These are phyloP conservation scores for Euphrasia confusa DNA, from an alignment of 257 asterid species.

Conservation along the genomic window DNA sequence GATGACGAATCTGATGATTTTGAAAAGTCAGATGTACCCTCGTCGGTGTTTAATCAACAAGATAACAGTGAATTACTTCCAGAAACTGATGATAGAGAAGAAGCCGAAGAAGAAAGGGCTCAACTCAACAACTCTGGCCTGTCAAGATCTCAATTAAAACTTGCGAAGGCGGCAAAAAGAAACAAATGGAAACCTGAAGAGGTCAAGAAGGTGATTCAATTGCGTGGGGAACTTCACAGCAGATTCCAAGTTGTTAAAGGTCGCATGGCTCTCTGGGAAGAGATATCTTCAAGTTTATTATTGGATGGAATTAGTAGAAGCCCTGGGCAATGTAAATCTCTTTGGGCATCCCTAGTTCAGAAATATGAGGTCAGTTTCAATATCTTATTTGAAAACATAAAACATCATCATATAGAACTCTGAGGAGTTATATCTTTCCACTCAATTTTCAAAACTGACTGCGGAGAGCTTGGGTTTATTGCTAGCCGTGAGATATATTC, in stretches of 20 bases:
- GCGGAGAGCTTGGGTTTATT: too few relatives aligned
- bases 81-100: constrained; percentile 31
- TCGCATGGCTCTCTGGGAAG: constrained; percentile 97
- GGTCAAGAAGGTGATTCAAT: constrained; percentile 58
- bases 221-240: constrained; percentile 81
- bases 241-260: constrained; percentile 89
- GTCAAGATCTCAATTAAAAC: constrained; percentile 39
- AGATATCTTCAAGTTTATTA: constrained; percentile 67
- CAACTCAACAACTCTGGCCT: constrained; percentile 41
- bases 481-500: not conserved
- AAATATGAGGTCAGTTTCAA: constrained; percentile 71
- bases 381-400: not conserved
- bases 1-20: constrained; percentile 45
- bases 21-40: constrained; percentile 42
- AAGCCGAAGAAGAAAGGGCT: constrained; percentile 31
- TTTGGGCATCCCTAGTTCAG: constrained; percentile 93
- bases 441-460: not conserved
- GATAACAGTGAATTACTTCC: constrained; percentile 29
- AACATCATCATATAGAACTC: not conserved
- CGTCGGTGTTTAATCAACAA: constrained; percentile 28
- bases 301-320: constrained; percentile 64
- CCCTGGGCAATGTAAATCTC: constrained; percentile 92
- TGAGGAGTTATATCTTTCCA: not conserved
- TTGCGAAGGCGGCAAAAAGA: constrained; percentile 50
- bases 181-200: constrained; percentile 96